These are phyloP conservation scores for Saccharomyces jurei DNA, from an alignment of 805 yeast genomes.

Conservation along the genomic window DNA sequence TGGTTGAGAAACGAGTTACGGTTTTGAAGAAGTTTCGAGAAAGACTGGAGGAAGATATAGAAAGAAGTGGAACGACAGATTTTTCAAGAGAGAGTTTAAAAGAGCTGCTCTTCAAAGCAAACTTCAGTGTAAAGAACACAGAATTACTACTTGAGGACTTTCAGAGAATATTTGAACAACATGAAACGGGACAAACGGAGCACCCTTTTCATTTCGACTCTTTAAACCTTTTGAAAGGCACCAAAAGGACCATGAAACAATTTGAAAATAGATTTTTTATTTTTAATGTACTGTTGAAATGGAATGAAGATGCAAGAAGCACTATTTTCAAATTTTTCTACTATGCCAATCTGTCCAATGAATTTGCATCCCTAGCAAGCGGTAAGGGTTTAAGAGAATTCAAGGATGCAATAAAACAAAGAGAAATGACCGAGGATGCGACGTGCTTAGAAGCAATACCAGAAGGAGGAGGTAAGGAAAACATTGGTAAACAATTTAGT, in stretches of 20 bases:
- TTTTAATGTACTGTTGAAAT: conserved; percentile 64
- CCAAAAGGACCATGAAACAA: conserved; percentile 36
- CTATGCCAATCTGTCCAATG: conserved; percentile 38
- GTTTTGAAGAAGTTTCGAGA: conserved; percentile 35
- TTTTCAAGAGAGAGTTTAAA: conserved; percentile 17
- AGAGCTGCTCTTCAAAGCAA: conserved; percentile 10
- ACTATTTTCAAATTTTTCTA: conserved; percentile 52
- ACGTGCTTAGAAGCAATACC: conserved; percentile 1
- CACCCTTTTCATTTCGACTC: not conserved
- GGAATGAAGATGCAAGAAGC: conserved; percentile 69
- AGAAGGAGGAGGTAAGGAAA: not conserved
- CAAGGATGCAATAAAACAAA: conserved; percentile 39
- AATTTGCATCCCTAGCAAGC: conserved; percentile 36
- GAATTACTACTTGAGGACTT: conserved; percentile 18
- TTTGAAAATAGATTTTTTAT: conserved; percentile 57
- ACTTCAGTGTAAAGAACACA: conserved; percentile 11
- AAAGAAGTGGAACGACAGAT: conserved; percentile 7
- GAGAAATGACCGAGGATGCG: conserved; percentile 8
- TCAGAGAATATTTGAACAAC: conserved; percentile 5
- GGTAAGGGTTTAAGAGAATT: conserved; percentile 44
- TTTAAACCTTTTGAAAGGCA: not conserved
- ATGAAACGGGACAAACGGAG: not conserved
- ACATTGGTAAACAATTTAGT: not conserved
- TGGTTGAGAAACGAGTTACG: conserved; percentile 16
- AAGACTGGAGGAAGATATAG: conserved; percentile 36